Percentiles rank a stretch among this genome's conserved stretches.
Evolutionary conservation across 129 eudicot species (phyloP).

Genomic region (Tanacetum coccineum): DNA sequence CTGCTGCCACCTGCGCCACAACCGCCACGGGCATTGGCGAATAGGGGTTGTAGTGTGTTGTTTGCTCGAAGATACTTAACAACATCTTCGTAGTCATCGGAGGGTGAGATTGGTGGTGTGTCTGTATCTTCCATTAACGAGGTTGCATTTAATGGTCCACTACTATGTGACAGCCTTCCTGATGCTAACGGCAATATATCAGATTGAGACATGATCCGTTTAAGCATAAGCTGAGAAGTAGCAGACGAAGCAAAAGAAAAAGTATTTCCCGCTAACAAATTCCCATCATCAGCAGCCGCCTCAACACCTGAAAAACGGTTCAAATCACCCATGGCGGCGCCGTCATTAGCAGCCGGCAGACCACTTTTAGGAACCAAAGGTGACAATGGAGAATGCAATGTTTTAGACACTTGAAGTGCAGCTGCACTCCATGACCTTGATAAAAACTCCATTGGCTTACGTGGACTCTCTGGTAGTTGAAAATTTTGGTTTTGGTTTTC

Average conservation of each 20-base stretch:
- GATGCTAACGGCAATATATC: constrained; percentile 94
- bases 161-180: constrained; percentile 92
- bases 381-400: constrained; percentile 52
- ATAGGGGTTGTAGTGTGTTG: too few relatives aligned
- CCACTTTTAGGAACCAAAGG: constrained; percentile 29
- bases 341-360: constrained; percentile 6
- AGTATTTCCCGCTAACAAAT: constrained; percentile 64
- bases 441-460: constrained; percentile 86
- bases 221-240: constrained; percentile 89
- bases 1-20: too few relatives aligned
- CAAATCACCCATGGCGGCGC: constrained; percentile 29
- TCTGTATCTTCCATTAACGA: constrained; percentile 64
- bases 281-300: constrained; percentile 38
- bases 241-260: constrained; percentile 95
- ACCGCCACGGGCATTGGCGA: too few relatives aligned
- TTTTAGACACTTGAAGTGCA: constrained; percentile 72
- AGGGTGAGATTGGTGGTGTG: constrained; percentile 72
- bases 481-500: constrained; percentile 43
- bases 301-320: constrained; percentile 32
- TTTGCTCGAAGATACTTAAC: too few relatives aligned
- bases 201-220: constrained; percentile 82
- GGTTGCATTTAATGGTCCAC: constrained; percentile 82
- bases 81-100: constrained; percentile 83
- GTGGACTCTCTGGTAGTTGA: constrained; percentile 86
- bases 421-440: constrained; percentile 96